These are phyloP conservation scores for Huntiella decipiens DNA, from an alignment of 2,329 filamentous ascomycete species.

Conservation along the genomic window DNA sequence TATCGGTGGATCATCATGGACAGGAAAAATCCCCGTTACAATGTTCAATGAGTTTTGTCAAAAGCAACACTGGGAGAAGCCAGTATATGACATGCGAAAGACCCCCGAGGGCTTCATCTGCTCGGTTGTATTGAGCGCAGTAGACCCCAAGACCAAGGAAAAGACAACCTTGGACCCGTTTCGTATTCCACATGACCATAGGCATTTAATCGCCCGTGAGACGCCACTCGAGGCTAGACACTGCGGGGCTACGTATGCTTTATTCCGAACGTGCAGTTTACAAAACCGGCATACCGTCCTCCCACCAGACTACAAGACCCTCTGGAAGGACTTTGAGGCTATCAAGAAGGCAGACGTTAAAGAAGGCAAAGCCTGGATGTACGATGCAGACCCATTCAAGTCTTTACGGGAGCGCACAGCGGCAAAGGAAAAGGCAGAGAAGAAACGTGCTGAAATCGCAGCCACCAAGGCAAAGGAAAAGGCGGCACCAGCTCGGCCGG, in stretches of 20 bases:
- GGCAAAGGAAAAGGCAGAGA: slow-evolving; percentile 54
- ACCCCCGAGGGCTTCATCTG: slow-evolving; percentile 57
- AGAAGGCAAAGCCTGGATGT: slow-evolving; percentile 68
- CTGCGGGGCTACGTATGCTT: slow-evolving; percentile 76
- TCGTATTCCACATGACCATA: slow-evolving; percentile 57
- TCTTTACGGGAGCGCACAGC: slow-evolving; percentile 63
- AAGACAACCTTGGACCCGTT: slow-evolving; percentile 59
- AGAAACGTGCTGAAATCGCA: slow-evolving; percentile 56
- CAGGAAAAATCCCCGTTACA: slow-evolving; percentile 87
- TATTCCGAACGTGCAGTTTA: slow-evolving; percentile 87
- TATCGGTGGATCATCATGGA: slow-evolving; percentile 92
- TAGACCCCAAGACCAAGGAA: slow-evolving; percentile 69
- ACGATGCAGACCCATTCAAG: slow-evolving; percentile 85
- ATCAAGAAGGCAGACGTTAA: slow-evolving; percentile 67
- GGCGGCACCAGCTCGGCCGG: slow-evolving; percentile 18
- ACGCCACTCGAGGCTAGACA: slow-evolving; percentile 82
- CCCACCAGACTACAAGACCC: slow-evolving; percentile 68
- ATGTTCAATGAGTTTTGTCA: slow-evolving; percentile 87
- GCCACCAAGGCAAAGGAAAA: slow-evolving; percentile 44
- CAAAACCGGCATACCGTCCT: slow-evolving; percentile 90
- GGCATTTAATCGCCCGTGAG: slow-evolving; percentile 54
- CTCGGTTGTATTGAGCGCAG: slow-evolving; percentile 57
- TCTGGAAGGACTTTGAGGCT: slow-evolving; percentile 81
- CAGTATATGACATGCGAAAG: slow-evolving; percentile 72
- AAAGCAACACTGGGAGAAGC: slow-evolving; percentile 87